Evolutionary conservation across 2,329 filamentous ascomycete species (phyloP), one percentile per base, ranked within the genome.

Genomic region (Aphanocladium album): DNA sequence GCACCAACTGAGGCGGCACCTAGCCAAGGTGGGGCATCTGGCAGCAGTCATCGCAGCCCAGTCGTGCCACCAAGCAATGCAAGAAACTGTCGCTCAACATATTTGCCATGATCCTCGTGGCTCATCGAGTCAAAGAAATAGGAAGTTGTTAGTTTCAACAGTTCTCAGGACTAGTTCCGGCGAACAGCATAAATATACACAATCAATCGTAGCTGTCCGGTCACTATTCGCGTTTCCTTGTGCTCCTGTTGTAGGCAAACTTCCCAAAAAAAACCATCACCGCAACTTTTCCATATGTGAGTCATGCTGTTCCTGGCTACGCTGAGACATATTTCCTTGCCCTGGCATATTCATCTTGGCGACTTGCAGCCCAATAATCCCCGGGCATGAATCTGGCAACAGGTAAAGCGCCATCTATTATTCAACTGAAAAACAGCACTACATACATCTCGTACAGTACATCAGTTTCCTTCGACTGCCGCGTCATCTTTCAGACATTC

Each of bases 11-110:
- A 27, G 46, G 25, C 16, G 55, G 55, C 45, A 39, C 55, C 55
- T 39, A 50, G 50, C 45, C 45, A 16, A 14, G 25, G 43, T 49
- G 55, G 55, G 55, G 45, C 55, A 57, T 57, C 45, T 57, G 55
- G 55, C 33, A 39, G 5, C 55, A 49, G 17, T 37, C 39, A 19
- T 17, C 14, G 39, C 39, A 16, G 5, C 14, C 14, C 39, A 16
- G 39, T 17, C 39, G 5, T 43, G 6, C n/a, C 39, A 16, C 39
- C 7, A 43, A 35, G 12, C 33, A 35, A 35, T 35, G 33, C 33
- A 35, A 12, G 12, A 35, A 6, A 6, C 12, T 35, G 12, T 35
- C 6, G 33, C 33, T 35, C 33, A 35, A 35, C 33, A 35, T 35
- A 35, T 6, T 35, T 35, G 33, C 33, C 6, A 35, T 6, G 33